Evolutionary conservation across 1,284 basidiomycete genomes (phyloP), one percentile per base, ranked within the genome.

Genomic region (Tilletia walkeri): DNA sequence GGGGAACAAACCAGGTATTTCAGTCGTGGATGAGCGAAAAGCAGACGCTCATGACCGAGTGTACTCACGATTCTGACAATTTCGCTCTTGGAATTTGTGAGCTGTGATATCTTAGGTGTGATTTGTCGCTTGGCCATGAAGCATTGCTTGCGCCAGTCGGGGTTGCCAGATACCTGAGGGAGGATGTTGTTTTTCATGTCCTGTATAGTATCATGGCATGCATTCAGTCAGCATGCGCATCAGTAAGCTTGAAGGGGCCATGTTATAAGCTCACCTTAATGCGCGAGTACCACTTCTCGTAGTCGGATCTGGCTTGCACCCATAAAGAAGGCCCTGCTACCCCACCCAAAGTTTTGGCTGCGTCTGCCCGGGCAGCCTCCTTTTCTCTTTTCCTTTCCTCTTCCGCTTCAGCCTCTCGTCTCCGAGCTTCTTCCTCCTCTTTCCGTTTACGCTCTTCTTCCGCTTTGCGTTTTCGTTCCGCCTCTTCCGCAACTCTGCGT

Each of bases 61-160:
- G 18, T 6, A 87, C 90, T 80, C 84, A 93, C 89, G 72, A 95
- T 90, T 20, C 88, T 88, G 38, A 86, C 74, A 65, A 95, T 92
- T n/a, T 89, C 87, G 50, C 87, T 82, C 1, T 85, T 78, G 61
- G 94, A 91, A 77, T 93, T 92, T 12, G 93, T 94, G 47, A 98
- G 86, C 84, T 98, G 95, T 0, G 95, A 94, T 49, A 98, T 88
- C 81, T 93, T 93, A 39, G 93, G 91, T 1, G 90, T 94, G 69
- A 99, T 94, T 79, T 91, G 88, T 65, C 95, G 89, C 72, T 95
- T 92, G 47, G 89, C 87, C 65, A 82, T 80, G 72, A 85, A 86
- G 77, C 87, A 85, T n/a, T 81, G 82, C 73, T 85, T 86, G 39
- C 84, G 84, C 72, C 84, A 81, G 7, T 85, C 85, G 68, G 87